Percentiles rank a stretch among this genome's conserved stretches.
These are phyloP conservation scores for Avena insularis DNA, from an alignment of 176 grass and related monocot species.

Conservation along the genomic window DNA sequence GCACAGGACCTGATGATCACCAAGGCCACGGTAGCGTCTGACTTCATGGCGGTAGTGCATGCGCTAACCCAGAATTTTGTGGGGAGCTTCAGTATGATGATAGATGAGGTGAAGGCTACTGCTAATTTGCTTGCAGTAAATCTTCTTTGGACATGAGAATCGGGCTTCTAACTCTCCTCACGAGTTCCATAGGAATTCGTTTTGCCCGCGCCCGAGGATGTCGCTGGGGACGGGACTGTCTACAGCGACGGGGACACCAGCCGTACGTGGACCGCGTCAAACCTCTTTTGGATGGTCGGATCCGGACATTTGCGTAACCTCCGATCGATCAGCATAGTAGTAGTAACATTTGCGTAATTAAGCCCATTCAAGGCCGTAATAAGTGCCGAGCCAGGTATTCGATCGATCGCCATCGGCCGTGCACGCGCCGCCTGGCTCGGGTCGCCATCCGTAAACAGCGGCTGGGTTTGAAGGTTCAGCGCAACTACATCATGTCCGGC, in stretches of 20 bases:
- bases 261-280: background rate
- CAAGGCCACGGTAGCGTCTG: too few species aligned
- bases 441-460: constrained; percentile 24
- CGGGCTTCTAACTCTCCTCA: too few species aligned
- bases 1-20: too few species aligned
- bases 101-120: too few species aligned
- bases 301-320: background rate
- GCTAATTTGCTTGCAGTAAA: too few species aligned
- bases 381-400: background rate
- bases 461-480: constrained; percentile 24
- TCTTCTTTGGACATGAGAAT: too few species aligned
- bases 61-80: too few species aligned
- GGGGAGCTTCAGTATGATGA: too few species aligned
- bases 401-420: background rate
- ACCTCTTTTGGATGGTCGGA: background rate
- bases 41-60: too few species aligned
- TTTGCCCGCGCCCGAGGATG: background rate
- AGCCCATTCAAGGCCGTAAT: background rate
- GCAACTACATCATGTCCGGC: background rate
- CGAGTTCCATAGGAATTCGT: too few species aligned
- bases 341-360: background rate
- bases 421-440: too few species aligned
- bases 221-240: constrained; percentile 53
- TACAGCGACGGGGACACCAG: constrained; percentile 26
- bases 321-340: too few species aligned